Evolutionary conservation across 768 basidiomycete genomes (phyloP), one percentile per base, ranked within the genome.

Genomic region (Boletellus ananas): DNA sequence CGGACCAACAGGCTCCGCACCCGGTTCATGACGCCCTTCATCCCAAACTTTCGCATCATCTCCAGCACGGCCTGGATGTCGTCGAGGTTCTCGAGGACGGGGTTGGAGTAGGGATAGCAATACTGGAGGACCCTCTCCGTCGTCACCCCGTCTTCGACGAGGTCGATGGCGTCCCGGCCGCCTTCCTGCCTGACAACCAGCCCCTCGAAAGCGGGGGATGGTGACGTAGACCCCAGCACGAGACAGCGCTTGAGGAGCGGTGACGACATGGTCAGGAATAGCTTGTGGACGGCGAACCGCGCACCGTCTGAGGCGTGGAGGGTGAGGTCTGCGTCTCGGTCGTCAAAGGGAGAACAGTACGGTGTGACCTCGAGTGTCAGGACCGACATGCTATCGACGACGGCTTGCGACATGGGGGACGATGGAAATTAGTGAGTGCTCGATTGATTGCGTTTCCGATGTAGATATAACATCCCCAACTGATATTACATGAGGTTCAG

Each of bases 281-380:
- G 51, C 39, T 69, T 73, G 58, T 74, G 71, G 33, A 79, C 65
- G 31, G 70, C 72, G 56, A 80, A 79, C 9, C 67, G 55, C 3
- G 70, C 67, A 9, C 67, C 70, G 47, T 80, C 76, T 2, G 65
- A 57, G 8, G 75, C 71, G 34, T 70, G 69, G 33, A 79, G 61
- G 39, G 74, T 65, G 47, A 77, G 58, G 52, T 79, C 75, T 9
- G 72, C 73, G 21, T 72, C 68, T 20, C 43, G 59, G 40, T 70
- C 67, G 54, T 75, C 61, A 65, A 78, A 73, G 25, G 67, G 64
- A 51, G 77, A 56, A 20, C 58, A 52, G 49, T 52, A 65, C 0
- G 63, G 57, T 3, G 55, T 34, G 47, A 61, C 52, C 49, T 67
- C 63, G 38, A 69, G 57, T 0, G 65, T 59, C 43, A 69, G 58